phyloP scores from a whole-genome alignment of 1,284 basidiomycete genomes.

The Phellinidium pouzarii region DNA sequence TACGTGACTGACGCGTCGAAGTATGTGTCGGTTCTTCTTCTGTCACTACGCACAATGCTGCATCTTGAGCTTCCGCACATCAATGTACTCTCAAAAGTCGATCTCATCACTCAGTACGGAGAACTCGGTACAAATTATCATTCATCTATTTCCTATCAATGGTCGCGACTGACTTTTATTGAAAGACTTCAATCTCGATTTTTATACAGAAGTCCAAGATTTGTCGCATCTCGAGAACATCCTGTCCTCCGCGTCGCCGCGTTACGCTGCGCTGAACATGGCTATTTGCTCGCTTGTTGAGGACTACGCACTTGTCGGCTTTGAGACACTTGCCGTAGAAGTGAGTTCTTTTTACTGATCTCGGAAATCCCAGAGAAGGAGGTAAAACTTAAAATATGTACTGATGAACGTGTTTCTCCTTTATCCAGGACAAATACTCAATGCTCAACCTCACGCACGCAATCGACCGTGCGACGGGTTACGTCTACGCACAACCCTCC shows the following conservation, averaged over 20 bases:
- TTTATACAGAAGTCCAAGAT: conserved; percentile 98
- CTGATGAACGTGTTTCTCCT: background rate
- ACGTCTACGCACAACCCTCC: conserved; percentile 69
- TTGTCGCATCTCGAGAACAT: conserved; percentile 81
- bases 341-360: no score
- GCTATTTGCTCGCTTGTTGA: conserved; percentile 89
- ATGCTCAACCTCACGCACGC: conserved; percentile 81
- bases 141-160: conserved; percentile 11
- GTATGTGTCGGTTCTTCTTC: conserved; percentile 88
- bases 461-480: conserved; percentile 87
- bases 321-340: conserved; percentile 96
- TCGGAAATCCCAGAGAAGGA: no score
- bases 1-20: conserved; percentile 95
- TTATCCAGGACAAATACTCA: conserved; percentile 74
- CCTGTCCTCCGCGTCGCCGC: conserved; percentile 59
- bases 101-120: conserved; percentile 82
- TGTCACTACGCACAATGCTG: conserved; percentile 95
- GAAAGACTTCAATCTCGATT: conserved; percentile 93
- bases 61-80: conserved; percentile 95
- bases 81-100: conserved; percentile 96
- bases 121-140: conserved; percentile 61
- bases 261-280: conserved; percentile 77
- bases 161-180: conserved; percentile 2
- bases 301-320: conserved; percentile 91
- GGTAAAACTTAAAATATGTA: background rate